A percentile compares a stretch with the other conserved stretches of the same genome.
These are phyloP conservation scores for Huntiella decipiens DNA, from an alignment of 2,329 filamentous ascomycete genomes.

Conservation along the genomic window DNA sequence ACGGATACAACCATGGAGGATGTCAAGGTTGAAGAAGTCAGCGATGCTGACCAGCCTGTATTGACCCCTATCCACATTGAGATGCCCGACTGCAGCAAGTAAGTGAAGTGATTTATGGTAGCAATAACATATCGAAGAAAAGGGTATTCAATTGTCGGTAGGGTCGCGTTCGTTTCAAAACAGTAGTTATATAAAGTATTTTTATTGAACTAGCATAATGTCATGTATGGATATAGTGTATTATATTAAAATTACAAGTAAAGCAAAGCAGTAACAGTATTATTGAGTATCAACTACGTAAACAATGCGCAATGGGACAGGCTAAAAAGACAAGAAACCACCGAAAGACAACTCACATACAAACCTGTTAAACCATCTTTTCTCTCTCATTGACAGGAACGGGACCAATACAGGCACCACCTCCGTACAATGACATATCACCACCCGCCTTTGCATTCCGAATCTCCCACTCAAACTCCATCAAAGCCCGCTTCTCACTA, in stretches of 20 bases:
- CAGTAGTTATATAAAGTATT: too few species aligned
- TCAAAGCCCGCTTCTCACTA: constrained; percentile 61
- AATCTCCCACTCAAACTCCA: constrained; percentile 91
- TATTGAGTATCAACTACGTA: not conserved
- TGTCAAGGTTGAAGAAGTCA: too few species aligned
- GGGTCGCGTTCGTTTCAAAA: too few species aligned
- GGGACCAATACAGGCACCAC: not conserved
- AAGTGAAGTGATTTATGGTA: too few species aligned
- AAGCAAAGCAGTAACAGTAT: not conserved
- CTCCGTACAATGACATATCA: constrained; percentile 8
- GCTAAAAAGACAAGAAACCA: not conserved
- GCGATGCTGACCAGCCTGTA: not conserved
- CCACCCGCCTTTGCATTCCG: constrained; percentile 37
- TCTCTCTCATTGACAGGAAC: constrained; percentile 3
- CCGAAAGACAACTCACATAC: not conserved
- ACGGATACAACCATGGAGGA: too few species aligned
- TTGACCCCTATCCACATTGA: constrained; percentile 1
- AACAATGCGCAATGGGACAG: not conserved
- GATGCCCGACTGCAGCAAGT: not conserved
- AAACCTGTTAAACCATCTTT: constrained; percentile 7
- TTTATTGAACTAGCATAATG: not conserved
- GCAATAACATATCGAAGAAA: too few species aligned
- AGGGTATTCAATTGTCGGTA: too few species aligned
- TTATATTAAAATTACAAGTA: not conserved
- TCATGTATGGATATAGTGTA: not conserved